A percentile compares a stretch with the other conserved stretches of the same genome.
Evolutionary conservation across 345 rosid species (phyloP).

Genomic region (Leavenworthia alabamica): DNA sequence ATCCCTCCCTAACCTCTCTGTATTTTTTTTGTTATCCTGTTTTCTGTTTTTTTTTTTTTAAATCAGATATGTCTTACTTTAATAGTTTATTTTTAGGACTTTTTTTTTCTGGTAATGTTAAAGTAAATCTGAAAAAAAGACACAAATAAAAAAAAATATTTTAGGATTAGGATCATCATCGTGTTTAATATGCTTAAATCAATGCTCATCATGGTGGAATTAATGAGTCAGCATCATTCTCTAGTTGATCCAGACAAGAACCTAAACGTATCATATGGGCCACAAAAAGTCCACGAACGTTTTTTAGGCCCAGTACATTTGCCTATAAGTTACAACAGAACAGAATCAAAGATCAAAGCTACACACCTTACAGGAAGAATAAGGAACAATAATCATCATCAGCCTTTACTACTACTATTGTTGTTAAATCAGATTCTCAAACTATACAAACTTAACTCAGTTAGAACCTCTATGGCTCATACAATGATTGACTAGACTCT

Average conservation of each 20-base stretch:
- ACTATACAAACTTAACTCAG: slow-evolving; percentile 23
- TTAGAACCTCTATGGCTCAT: slow-evolving; percentile 7
- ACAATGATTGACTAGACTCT: slow-evolving; percentile 30
- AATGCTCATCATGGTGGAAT: not conserved
- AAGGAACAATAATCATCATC: slow-evolving; percentile 19
- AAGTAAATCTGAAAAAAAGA: slow-evolving; percentile 1
- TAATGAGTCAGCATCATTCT: not conserved
- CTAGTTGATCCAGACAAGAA: not conserved
- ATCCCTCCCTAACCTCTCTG: slow-evolving; percentile 18
- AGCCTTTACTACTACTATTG: slow-evolving; percentile 21
- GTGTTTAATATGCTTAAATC: not conserved
- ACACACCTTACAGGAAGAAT: not conserved
- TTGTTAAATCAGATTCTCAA: slow-evolving; percentile 25
- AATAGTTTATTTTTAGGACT: slow-evolving; percentile 5
- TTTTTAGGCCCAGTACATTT: not conserved
- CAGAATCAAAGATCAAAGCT: slow-evolving; percentile 5
- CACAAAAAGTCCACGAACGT: not conserved
- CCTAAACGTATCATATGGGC: not conserved
- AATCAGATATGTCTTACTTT: slow-evolving; percentile 5
- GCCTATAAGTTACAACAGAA: not conserved
- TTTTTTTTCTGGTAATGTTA: not conserved
- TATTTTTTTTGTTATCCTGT: slow-evolving; percentile 12
- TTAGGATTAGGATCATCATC: not conserved
- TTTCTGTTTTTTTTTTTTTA: not conserved
- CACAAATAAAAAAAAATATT: not conserved